Evolutionary conservation across 2,329 filamentous ascomycete species (phyloP), one percentile per base, ranked within the genome.

Genomic region (Phaeosphaeriaceae sp.): DNA sequence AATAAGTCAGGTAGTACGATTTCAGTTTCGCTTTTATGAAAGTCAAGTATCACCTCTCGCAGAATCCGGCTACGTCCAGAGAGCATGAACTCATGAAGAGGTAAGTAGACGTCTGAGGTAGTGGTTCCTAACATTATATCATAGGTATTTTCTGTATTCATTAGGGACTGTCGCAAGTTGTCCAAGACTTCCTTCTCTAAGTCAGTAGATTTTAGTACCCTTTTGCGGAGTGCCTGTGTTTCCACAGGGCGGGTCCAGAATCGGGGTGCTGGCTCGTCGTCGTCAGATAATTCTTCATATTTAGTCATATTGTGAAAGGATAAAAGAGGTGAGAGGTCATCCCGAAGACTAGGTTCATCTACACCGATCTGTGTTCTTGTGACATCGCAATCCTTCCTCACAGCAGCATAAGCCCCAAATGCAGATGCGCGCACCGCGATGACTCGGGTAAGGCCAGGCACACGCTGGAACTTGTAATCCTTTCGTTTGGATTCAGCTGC

Each of bases 401-500:
- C 83, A 3, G 91, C 92, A 28, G 91, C 89, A 76, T 93, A 97
- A 0, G 93, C 90, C 4, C 94, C 94, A 73, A 90, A 96, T 0
- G 88, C 84, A 28, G 94, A 97, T 61, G 92, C 93, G 58, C 92
- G 83, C 6, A 97, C 92, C 3, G 87, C 87, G 26, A 88, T 82
- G 12, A 95, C 90, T 29, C 92, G 87, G 1, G 91, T 96, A 47
- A 99, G 83, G 34, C 89, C 92, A 1, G 94, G 88, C 7, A 99
- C 86, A 48, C 94, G 87, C 63, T 93, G 87, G 61, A 97, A 99
- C 70, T 99, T 99, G 78, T 95, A 96, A 67, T 96, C 92, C 60
- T 95, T 96, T 11, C 84, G 83, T 62, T 85, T 89, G 28, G 81
- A 79, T 17, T 86, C 85, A 1, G 76, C 73, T 1, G 73, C 72